Conservation (phyloP, 257 asterid genomes). For the Solanum stenotomum region DNA sequence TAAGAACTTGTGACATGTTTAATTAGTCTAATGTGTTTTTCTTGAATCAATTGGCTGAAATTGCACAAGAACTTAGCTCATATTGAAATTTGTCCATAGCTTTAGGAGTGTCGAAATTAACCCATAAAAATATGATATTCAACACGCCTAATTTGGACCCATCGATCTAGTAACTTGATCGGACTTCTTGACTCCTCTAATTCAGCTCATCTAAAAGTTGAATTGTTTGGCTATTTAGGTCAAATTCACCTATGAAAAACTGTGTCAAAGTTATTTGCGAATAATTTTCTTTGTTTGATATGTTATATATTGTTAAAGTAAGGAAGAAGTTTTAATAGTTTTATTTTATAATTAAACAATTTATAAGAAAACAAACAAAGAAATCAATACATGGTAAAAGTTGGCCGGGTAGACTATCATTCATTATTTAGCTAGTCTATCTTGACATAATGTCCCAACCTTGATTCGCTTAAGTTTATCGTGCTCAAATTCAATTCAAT, state of each 20-base stretch:
- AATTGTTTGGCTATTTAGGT: not conserved
- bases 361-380: not conserved
- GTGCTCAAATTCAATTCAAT: not conserved
- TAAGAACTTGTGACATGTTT: not conserved
- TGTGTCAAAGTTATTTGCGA: not conserved
- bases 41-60: not conserved
- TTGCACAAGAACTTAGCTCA: not conserved
- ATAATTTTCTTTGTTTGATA: not conserved
- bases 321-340: not conserved
- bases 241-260: not conserved
- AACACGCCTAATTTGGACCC: not conserved
- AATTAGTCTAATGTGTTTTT: not conserved
- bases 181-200: not conserved
- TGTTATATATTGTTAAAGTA: not conserved
- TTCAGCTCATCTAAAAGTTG: not conserved
- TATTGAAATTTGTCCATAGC: not conserved
- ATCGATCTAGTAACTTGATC: not conserved
- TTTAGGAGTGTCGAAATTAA: not conserved
- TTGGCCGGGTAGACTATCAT: not conserved
- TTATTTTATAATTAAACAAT: not conserved
- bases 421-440: not conserved
- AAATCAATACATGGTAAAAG: not conserved
- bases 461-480: not conserved
- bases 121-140: not conserved
- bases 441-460: not conserved